Evolutionary conservation across 176 grass and related monocot genomes (phyloP), one percentile per base, ranked within the genome.

Genomic region (Zoysia japonica): DNA sequence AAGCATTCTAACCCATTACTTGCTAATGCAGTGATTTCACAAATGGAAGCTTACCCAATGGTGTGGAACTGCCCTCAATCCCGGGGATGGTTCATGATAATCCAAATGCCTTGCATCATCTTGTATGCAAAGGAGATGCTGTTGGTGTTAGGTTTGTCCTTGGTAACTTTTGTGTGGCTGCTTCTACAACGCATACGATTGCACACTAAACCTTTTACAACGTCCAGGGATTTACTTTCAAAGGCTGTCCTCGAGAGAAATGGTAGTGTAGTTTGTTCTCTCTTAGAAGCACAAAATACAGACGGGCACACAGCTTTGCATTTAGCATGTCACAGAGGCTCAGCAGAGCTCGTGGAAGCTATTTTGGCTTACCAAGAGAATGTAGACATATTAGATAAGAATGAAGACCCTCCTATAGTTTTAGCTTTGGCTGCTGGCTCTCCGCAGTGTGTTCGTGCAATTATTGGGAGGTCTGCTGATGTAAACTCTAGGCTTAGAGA

Each of bases 371-470:
- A 28, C 28, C 28, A 28, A 28, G 28, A 28, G 28, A 28, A 28
- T 28, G 28, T 28, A 28, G 28, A 28, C 28, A 28, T 28, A 28
- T 28, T 28, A 28, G 28, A 28, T 28, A 28, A 28, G 28, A 28
- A 28, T 28, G 28, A 28, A 28, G 28, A 28, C 28, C 28, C 28
- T 28, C 28, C 96, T 76, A 95, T 99, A 76, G 87, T 99, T 69
- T 91, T 88, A 88, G 96, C 96, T 91, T 82, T 99, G 81, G 86
- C 88, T 91, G 88, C 92, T 82, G 96, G 96, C 69, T 99, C 92
- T 62, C 87, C 90, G 72, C 86, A 82, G 74, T 99, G 96, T 93
- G 86, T 99, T 77, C 75, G 76, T 71, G 84, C 90, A 76, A 90
- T 99, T 82, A 85, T 99, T 43, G 89, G 55, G 62, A 95, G 82